These are phyloP conservation scores for Alternaria longipes DNA, from an alignment of 2,329 filamentous ascomycete genomes.

Conservation along the genomic window DNA sequence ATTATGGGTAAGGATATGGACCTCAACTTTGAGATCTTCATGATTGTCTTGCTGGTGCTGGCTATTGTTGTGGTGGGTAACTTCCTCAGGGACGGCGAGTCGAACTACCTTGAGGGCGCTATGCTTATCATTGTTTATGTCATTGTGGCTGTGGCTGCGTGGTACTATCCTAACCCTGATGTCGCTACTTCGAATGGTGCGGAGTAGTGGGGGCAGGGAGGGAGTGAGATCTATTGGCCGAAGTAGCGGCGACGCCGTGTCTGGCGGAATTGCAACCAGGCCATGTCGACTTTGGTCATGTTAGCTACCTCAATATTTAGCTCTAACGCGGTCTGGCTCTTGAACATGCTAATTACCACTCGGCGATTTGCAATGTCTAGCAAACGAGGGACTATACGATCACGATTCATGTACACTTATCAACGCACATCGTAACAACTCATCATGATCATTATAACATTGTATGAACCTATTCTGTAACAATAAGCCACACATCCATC, in stretches of 20 bases:
- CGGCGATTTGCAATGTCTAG: too few species aligned
- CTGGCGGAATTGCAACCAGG: not conserved
- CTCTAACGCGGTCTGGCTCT: not conserved
- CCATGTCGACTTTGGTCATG: not conserved
- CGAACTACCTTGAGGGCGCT: constrained; percentile 87
- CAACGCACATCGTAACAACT: not conserved
- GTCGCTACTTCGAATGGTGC: constrained; percentile 39
- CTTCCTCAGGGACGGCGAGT: constrained; percentile 87
- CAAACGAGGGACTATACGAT: too few species aligned
- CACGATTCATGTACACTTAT: not conserved
- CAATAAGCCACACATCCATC: not conserved
- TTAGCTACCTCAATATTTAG: too few species aligned
- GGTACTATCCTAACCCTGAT: constrained; percentile 67
- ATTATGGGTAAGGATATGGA: constrained; percentile 75
- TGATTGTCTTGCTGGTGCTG: constrained; percentile 81
- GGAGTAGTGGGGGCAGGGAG: not conserved
- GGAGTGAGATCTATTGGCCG: rapidly evolving
- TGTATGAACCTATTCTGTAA: not conserved
- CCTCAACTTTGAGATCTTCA: constrained; percentile 87
- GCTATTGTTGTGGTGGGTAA: constrained; percentile 87
- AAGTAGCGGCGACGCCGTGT: not conserved
- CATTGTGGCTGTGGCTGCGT: constrained; percentile 68
- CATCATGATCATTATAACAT: not conserved
- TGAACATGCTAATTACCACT: rapidly evolving
- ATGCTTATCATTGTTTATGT: constrained; percentile 77